Evolutionary conservation across 371 early-diverging fungal genomes (phyloP), one percentile per base, ranked within the genome.

Genomic region (Astathelohania contejeani): DNA sequence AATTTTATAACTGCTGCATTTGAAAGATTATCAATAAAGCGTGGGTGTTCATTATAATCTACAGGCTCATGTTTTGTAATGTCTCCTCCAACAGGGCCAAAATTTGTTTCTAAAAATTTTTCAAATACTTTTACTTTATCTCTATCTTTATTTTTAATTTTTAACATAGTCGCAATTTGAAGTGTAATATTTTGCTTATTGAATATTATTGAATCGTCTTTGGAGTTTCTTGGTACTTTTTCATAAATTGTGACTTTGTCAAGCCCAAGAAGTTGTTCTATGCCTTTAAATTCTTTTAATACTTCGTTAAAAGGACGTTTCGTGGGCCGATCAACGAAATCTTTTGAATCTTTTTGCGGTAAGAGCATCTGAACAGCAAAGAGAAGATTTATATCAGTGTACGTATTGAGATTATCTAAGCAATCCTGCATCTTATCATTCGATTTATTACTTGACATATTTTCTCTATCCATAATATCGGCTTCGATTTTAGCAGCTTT

Each of bases 261-360:
- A 2, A 53, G 1, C 25, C 61, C 55, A 22, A 61, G 19, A n/a
- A 24, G n/a, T 12, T 46, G 18, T 49, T 54, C 49, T 0, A 81
- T 67, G 6, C 65, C 64, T 1, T 72, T 25, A 67, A 82, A 83
- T 2, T 71, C 75, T 1, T 55, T 49, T 0, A 80, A 32, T 3
- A 83, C 78, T 39, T 81, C 64, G 4, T 62, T 43, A 2, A 71
- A 69, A 3, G 83, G 77, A 26, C 73, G 71, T 1, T 69, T 62
- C 2, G 44, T 60, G 69, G 77, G 77, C 75, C 67, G 77, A 54
- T 79, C 79, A 10, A 79, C 79, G 73, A 80, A 79, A 4, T 79
- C 79, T 65, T 84, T 84, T 29, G 82, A 82, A 59, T 84, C 85
- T 3, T 2, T 24, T 18, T 51, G 40, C 20, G 60, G 58, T 27